Percentiles rank a stretch among this genome's conserved stretches.
These are phyloP conservation scores for Nepenthes gracilis DNA, from an alignment of 148 eudicot genomes.

Conservation along the genomic window DNA sequence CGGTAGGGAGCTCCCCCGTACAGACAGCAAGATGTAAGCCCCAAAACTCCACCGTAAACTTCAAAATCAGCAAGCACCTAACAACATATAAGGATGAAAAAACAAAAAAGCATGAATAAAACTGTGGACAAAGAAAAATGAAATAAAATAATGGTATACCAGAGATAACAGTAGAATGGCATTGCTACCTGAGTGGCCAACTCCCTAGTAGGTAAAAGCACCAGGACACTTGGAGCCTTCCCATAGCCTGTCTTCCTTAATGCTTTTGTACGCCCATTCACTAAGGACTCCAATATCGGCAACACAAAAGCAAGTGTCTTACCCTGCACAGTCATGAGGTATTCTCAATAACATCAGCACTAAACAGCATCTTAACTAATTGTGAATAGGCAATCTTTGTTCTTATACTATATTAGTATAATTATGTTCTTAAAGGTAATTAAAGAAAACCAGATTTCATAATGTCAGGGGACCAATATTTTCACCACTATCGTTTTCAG, in stretches of 20 bases:
- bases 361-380: neutral
- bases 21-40: slow-evolving; percentile 49
- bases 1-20: slow-evolving; percentile 76
- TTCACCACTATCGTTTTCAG: no score
- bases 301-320: slow-evolving; percentile 94
- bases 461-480: no score
- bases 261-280: slow-evolving; percentile 54
- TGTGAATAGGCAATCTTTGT: neutral
- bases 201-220: slow-evolving; percentile 89
- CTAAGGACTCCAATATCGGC: slow-evolving; percentile 81
- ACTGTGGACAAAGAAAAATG: neutral
- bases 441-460: no score
- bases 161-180: neutral
- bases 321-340: slow-evolving; percentile 35
- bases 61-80: slow-evolving; percentile 74
- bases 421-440: no score
- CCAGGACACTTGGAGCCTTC: slow-evolving; percentile 65
- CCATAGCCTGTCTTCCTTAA: slow-evolving; percentile 64
- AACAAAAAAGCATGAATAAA: neutral
- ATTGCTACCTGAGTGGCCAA: slow-evolving; percentile 70
- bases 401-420: no score
- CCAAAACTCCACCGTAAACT: slow-evolving; percentile 54
- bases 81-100: slow-evolving; percentile 3
- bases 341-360: neutral
- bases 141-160: neutral